Evolutionary conservation across 495 filamentous ascomycete species (phyloP).

Genomic region (Hyphodiscus hymeniophilus): DNA sequence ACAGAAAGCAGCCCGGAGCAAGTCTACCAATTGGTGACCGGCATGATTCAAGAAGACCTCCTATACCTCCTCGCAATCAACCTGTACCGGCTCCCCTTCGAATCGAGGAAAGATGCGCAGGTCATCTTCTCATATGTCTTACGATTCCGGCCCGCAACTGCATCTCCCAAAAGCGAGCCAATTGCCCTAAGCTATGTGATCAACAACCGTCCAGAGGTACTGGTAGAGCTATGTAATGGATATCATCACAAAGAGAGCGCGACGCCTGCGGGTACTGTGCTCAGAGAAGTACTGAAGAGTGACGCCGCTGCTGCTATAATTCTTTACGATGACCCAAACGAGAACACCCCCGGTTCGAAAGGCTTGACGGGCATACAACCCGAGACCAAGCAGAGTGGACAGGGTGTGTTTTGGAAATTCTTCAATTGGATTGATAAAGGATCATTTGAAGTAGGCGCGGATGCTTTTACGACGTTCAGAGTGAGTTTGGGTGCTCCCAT

Average conservation of each 20-base stretch:
- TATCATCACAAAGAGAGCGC: slow-evolving; percentile 89
- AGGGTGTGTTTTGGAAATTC: slow-evolving; percentile 93
- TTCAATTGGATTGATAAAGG: slow-evolving; percentile 95
- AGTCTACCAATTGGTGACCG: slow-evolving; percentile 67
- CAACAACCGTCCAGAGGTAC: slow-evolving; percentile 73
- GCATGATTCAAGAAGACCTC: slow-evolving; percentile 80
- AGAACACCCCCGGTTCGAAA: slow-evolving; percentile 39
- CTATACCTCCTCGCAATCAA: slow-evolving; percentile 71
- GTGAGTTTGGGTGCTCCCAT: slow-evolving; percentile 37
- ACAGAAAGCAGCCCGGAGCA: slow-evolving; percentile 78
- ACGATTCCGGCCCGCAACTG: slow-evolving; percentile 63
- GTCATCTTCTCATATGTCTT: slow-evolving; percentile 84
- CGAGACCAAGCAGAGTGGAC: slow-evolving; percentile 56
- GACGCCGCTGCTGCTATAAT: slow-evolving; percentile 84
- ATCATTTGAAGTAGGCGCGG: slow-evolving; percentile 92
- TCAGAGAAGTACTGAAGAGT: slow-evolving; percentile 87
- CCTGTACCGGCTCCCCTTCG: slow-evolving; percentile 82
- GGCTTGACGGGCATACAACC: slow-evolving; percentile 60
- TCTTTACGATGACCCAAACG: slow-evolving; percentile 77
- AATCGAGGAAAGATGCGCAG: slow-evolving; percentile 84
- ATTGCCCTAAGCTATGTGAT: slow-evolving; percentile 80
- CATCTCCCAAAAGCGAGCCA: slow-evolving; percentile 52
- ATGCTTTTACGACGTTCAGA: slow-evolving; percentile 94
- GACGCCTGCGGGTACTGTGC: slow-evolving; percentile 82
- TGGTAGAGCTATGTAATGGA: slow-evolving; percentile 80